Evolutionary conservation across 2,329 filamentous ascomycete genomes (phyloP), one percentile per base, ranked within the genome.

Genomic region (Diaporthe helianthi): DNA sequence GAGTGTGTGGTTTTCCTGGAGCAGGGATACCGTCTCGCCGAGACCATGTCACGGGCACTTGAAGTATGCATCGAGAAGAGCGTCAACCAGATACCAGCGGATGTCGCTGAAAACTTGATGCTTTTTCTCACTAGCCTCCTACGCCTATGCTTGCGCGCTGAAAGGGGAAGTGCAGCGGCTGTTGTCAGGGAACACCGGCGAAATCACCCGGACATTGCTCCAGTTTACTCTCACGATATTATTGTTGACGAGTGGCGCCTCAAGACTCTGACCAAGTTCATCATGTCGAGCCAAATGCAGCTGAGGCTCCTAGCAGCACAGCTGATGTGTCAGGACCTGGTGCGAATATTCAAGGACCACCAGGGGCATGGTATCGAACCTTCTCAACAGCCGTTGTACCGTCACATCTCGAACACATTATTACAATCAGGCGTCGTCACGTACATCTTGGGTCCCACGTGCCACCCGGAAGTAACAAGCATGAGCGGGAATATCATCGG

Each of bases 271-370:
- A 89, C 88, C 74, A 91, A 88, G 73, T 89, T 95, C 73, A 90
- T 98, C 65, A 89, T 87, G 75, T 95, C 93, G 69, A 91, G 92
- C 44, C 93, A 95, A 75, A 97, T 98, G 93, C 93, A 97, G 76
- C 84, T 98, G 46, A 90, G 95, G 46, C 92, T 97, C 15, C 86
- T 89, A 77, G 93, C 93, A 24, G 90, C 95, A 61, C 87, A 89
- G n/a, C 83, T 83, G 24, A 91, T 98, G 87, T 92, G 92, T 73
- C 77, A 76, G 10, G 89, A 93, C 36, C 84, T 98, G 44, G 86
- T 97, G 10, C 76, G 79, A 0, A 83, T 93, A 29, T 96, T 90
- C 85, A 87, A 85, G 68, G 83, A 82, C 10, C 83, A 86, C 72
- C 84, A 84, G n/a, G 84, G 86, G 67, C 76, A 70, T 73, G 81